Base-by-base conservation (phyloP, 108 stramenopile species). In the Stephanodiscus triporus region DNA sequence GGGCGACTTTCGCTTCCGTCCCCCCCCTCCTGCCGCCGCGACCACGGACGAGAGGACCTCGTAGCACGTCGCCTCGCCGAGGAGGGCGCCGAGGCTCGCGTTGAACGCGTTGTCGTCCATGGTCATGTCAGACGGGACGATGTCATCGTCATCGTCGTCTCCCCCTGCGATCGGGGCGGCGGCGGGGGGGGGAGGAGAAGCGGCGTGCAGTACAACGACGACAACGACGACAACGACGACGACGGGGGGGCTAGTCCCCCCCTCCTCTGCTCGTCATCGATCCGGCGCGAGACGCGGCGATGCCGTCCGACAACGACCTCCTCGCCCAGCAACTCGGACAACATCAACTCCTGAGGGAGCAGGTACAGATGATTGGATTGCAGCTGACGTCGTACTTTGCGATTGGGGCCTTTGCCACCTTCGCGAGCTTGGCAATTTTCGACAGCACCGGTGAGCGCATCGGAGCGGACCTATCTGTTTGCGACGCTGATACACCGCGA, bases 391-490 rank as follows among this genome's bases (percentile, higher is more conserved):
- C 64, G 9, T 81, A 63, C 30, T 81, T 81, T 42, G 66, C 73
- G 4, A 20, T 81, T 3, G 80, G 73, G 6, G 73, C 80, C 0
- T 30, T 75, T 20, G 63, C 61, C 32, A 81, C 80, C 1, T 68
- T 73, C 22, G 54, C 53, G 0, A 73, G 75, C 47, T 71, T 74
- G 17, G 54, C 80, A 6, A 65, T 74, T 47, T 81, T 81, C 62
- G 80, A 81, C 37, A 63, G 57, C 27, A 63, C 75, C 24, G 80
- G 80, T 2, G 73, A 81, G 63, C 75, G 70, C 49, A 81, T 81
- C 42, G 73, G 80, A 20, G 69, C 80, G 16, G 57, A 64, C 2
- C 42, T 82, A 6, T 63, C 17, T 76, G 24, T 82, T 82, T 29
- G 54, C 40, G 5, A 75, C 69, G 11, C 66, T 81, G 19, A 74